A percentile compares a stretch with the other conserved stretches of the same genome.
Conservation (phyloP, 495 filamentous ascomycete species). For the Trypethelium eluteriae region DNA sequence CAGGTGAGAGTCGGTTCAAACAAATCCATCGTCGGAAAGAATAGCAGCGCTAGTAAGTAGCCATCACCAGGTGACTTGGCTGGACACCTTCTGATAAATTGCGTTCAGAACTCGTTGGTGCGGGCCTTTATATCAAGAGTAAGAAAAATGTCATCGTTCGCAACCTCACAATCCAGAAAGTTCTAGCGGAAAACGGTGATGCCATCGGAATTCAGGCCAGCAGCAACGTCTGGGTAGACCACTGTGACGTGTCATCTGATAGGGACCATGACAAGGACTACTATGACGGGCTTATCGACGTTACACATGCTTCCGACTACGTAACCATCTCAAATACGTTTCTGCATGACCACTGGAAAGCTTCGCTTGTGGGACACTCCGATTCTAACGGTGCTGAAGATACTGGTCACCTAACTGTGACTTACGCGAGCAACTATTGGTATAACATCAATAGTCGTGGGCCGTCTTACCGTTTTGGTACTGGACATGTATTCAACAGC, state of each 20-base stretch:
- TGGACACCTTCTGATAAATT: constrained; percentile 14
- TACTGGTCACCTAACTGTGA: constrained; percentile 50
- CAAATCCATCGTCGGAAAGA: constrained; percentile 27
- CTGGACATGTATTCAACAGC: constrained; percentile 48
- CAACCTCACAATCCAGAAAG: constrained; percentile 54
- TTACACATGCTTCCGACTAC: constrained; percentile 48
- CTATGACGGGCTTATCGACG: constrained; percentile 60
- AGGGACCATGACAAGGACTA: constrained; percentile 44
- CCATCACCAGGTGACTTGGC: constrained; percentile 19
- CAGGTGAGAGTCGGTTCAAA: constrained; percentile 23
- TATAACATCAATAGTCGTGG: constrained; percentile 53
- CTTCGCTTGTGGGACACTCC: constrained; percentile 54
- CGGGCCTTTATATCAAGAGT: constrained; percentile 44
- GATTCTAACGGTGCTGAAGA: constrained; percentile 45
- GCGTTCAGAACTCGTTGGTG: constrained; percentile 38
- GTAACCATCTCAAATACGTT: constrained; percentile 48
- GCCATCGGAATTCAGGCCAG: constrained; percentile 48
- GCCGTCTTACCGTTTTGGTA: constrained; percentile 58
- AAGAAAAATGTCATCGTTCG: constrained; percentile 55
- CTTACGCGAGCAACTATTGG: constrained; percentile 58
- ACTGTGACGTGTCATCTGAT: constrained; percentile 55
- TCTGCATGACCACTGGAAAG: constrained; percentile 59
- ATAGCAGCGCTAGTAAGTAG: constrained; percentile 14
- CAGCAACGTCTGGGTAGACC: constrained; percentile 64
- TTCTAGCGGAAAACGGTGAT: constrained; percentile 52